A percentile compares a stretch with the other conserved stretches of the same genome.
Conservation (phyloP, 352 stramenopile species). For the Phytophthora foliorum region DNA sequence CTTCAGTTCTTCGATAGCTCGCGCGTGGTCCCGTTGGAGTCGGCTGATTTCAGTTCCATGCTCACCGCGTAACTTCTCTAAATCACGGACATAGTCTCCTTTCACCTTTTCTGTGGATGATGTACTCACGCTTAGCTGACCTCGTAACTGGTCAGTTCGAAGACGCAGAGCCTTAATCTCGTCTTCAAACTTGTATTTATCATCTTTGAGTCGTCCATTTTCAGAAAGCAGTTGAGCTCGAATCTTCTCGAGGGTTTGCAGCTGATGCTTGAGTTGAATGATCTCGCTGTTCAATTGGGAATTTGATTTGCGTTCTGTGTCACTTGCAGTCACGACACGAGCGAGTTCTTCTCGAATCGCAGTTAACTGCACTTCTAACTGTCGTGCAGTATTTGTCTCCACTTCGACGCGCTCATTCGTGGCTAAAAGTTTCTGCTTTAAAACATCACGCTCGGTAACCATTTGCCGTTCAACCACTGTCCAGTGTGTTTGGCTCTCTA, state of each 20-base stretch:
- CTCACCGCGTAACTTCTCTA: constrained; percentile 55
- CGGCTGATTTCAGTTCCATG: constrained; percentile 48
- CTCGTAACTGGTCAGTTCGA: constrained; percentile 48
- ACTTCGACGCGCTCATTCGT: constrained; percentile 51
- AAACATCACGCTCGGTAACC: constrained; percentile 52
- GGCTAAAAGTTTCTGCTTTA: constrained; percentile 65
- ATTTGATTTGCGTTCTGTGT: constrained; percentile 45
- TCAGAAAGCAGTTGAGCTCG: constrained; percentile 52
- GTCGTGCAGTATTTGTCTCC: constrained; percentile 42
- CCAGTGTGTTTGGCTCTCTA: constrained; percentile 47
- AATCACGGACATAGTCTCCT: constrained; percentile 49
- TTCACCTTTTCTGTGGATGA: constrained; percentile 51
- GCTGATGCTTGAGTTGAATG: constrained; percentile 65
- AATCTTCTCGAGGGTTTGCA: constrained; percentile 56
- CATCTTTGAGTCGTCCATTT: constrained; percentile 47
- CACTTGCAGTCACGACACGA: constrained; percentile 42
- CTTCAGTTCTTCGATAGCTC: constrained; percentile 55
- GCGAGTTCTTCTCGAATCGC: constrained; percentile 58
- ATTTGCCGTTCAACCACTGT: constrained; percentile 44
- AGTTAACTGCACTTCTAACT: constrained; percentile 58
- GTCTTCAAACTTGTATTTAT: constrained; percentile 44
- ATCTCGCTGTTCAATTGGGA: constrained; percentile 58
- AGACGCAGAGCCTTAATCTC: constrained; percentile 43
- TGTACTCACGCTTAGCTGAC: constrained; percentile 46
- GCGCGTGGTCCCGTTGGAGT: constrained; percentile 57